Evolutionary conservation across 495 filamentous ascomycete genomes (phyloP), one percentile per base, ranked within the genome.

Genomic region (Hypoxylon trugodes): DNA sequence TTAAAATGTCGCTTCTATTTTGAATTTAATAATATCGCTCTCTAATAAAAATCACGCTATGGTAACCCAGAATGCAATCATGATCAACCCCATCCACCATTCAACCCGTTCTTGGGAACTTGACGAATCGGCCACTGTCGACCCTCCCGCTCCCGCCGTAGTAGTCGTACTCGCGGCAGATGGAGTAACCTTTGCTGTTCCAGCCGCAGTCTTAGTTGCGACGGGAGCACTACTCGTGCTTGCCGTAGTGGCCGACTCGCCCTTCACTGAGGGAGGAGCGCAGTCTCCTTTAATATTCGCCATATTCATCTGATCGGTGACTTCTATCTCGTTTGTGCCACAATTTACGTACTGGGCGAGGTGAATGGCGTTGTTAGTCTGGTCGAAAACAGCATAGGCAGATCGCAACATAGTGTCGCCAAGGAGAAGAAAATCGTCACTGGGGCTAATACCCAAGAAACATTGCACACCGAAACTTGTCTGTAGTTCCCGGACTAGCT

Each of bases 391-490:
- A 21, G 73, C 89, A 68, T 97, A 98, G 1, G 92, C 92, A 33
- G 88, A 91, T 61, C 95, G 86, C 13, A 98, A 77, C 80, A 98
- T 97, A 0, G 95, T 97, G 73, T 98, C 95, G 5, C 95, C 95
- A 28, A 98, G 77, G 8, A 97, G 81, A 35, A 82, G 74, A 45
- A 84, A 85, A 13, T 80, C 71, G 4, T 83, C 83, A 19, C 89
- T 87, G 2, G 89, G 84, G 45, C 81, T 81, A 68, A 97, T 90
- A n/a, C 92, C 92, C 49, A 94, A 85, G 48, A 87, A 82, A 66
- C 91, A 95, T 4, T 85, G 77, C 9, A 76, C 73, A 10, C 83
- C 79, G 1, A 73, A 73, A 12, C 78, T 76, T 6, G 77, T 77
- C 15, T 82, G 80, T 2, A 80, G 73, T 43, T 80, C 74, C 41